Base-by-base conservation (phyloP, 2,329 filamentous ascomycete species). In the Raffaelea ambrosiae region DNA sequence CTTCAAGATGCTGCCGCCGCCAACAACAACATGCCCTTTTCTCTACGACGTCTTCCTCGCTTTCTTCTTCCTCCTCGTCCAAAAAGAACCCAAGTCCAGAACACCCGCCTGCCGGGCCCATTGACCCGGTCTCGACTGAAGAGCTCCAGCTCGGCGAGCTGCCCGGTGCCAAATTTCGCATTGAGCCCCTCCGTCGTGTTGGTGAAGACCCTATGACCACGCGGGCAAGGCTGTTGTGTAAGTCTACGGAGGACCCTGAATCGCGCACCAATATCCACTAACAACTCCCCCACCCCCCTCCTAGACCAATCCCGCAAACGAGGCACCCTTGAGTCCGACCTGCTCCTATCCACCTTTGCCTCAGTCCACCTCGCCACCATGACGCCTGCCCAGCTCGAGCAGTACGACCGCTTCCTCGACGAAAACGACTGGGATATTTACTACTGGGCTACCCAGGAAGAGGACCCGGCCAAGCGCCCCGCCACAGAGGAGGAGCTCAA, bases 381-480 rank as follows among this genome's bases (percentile, higher is more conserved):
- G 87, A 79, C 77, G 1, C 66, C 72, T 5, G 66, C 73, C 44
- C 86, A 94, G 62, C 81, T 97, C 57, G 68, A 78, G 58, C 80
- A 95, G 66, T 97, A 93, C 71, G 91, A 97, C 65, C 72, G 77
- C 23, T 94, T 98, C 72, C 81, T 98, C 48, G 93, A 98, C 67
- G 93, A 98, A 70, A 98, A 98, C 67, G 93, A 98, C 71, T 98
- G 93, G 93, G 93, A 98, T 65, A 96, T 98, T 53, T 98, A 98
- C 75, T 98, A 98, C 76, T 98, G 93, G 93, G 88, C 87, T 3
- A 98, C 93, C 16, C 93, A 98, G 67, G 82, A 88, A 47, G 64
- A 69, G 54, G 44, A 14, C 38, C 39, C 23, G 26, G 20, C 20
- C 48, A 39, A 31, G 39, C 39, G 36, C 36, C 26, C 26, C 2